Evolutionary conservation across 495 filamentous ascomycete species (phyloP).

Genomic region (Trichocladium uniseriatum): DNA sequence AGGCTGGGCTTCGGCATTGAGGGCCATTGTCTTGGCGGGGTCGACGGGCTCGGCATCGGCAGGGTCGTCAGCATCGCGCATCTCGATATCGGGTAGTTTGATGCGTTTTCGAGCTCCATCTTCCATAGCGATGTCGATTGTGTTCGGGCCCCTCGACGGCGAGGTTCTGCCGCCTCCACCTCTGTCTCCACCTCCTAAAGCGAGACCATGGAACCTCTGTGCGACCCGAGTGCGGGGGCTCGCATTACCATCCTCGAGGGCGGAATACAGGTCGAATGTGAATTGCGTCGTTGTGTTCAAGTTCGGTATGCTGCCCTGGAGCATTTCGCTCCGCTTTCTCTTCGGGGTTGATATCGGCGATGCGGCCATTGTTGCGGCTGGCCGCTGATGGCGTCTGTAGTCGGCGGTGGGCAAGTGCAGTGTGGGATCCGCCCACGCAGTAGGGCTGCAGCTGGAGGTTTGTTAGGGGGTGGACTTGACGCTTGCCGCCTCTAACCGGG

Average conservation of each 20-base stretch:
- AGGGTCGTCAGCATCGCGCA: conserved; percentile 9
- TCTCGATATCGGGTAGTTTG: conserved; percentile 24
- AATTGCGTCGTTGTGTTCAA: conserved; percentile 20
- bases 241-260: conserved; percentile 30
- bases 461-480: no score
- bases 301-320: conserved; percentile 15
- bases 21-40: no score
- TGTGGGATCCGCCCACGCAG: conserved; percentile 2
- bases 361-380: conserved; percentile 16
- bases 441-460: no score
- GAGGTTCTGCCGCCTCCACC: conserved; percentile 13
- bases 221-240: conserved; percentile 59
- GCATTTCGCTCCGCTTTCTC: conserved; percentile 35
- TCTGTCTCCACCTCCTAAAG: conserved; percentile 42
- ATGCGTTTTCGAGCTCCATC: conserved; percentile 30
- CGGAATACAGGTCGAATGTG: conserved; percentile 28
- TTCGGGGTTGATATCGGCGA: conserved; percentile 35
- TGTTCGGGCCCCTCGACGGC: conserved; percentile 15
- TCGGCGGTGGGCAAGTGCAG: no score
- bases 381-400: no score
- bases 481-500: no score
- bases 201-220: conserved; percentile 53
- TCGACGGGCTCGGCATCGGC: background rate
- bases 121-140: conserved; percentile 11
- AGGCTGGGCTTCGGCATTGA: background rate